Evolutionary conservation across 495 filamentous ascomycete species (phyloP).

Genomic region (Aspergillus avenaceus): DNA sequence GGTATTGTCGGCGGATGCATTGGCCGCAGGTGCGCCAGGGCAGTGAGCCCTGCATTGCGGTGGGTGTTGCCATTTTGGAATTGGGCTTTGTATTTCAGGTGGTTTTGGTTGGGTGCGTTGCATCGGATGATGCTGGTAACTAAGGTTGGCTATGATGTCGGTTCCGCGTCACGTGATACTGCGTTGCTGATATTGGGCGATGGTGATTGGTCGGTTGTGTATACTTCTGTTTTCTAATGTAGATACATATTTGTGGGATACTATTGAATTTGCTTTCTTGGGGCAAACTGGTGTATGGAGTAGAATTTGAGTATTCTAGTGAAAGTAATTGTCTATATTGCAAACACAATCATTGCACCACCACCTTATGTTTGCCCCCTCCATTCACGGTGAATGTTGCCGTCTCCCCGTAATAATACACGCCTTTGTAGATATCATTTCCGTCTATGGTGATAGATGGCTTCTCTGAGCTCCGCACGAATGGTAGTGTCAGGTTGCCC

Average conservation of each 20-base stretch:
- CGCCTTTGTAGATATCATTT: constrained; percentile 13
- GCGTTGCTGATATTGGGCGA: no score
- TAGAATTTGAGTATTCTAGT: no score
- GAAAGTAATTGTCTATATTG: no score
- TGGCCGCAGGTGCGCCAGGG: constrained; percentile 32
- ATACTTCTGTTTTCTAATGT: no score
- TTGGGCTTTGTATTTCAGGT: background rate
- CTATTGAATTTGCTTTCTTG: no score
- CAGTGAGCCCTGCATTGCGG: constrained; percentile 16
- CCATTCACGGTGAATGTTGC: constrained; percentile 21
- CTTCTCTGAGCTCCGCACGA: constrained; percentile 16
- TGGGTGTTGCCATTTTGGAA: constrained; percentile 19
- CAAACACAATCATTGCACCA: constrained; percentile 15
- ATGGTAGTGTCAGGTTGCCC: constrained; percentile 39
- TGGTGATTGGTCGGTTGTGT: no score
- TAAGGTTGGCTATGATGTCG: background rate
- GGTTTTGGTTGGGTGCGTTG: background rate
- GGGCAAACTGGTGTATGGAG: no score
- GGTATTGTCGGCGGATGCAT: constrained; percentile 25
- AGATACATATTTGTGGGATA: no score
- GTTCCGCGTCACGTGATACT: background rate
- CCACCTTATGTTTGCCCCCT: constrained; percentile 26
- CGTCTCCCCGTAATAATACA: constrained; percentile 18
- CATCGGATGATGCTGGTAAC: background rate
- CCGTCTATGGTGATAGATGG: constrained; percentile 28